These are phyloP conservation scores for Macrophomina tecta DNA, from an alignment of 2,329 filamentous ascomycete genomes.

Conservation along the genomic window DNA sequence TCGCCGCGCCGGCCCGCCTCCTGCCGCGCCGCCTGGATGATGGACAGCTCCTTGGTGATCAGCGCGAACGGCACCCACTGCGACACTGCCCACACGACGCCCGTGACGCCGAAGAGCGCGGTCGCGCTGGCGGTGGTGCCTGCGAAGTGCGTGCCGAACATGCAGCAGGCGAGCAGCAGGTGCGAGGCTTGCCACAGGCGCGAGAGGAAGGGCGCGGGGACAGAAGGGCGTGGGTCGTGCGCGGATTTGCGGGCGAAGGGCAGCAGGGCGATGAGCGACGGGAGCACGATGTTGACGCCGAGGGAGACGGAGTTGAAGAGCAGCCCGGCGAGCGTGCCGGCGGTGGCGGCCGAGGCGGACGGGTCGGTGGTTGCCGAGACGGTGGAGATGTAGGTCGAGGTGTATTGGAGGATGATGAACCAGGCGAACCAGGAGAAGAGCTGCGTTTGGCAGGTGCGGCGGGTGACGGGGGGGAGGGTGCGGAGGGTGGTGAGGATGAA, in stretches of 20 bases:
- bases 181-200: neutral
- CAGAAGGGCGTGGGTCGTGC: neutral
- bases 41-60: slow-evolving; percentile 1
- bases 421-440: slow-evolving; percentile 9
- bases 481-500: neutral
- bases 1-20: neutral
- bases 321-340: neutral
- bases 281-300: slow-evolving; percentile 1
- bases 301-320: slow-evolving; percentile 1
- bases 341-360: neutral
- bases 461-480: neutral
- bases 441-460: neutral
- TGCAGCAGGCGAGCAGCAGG: neutral
- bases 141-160: neutral
- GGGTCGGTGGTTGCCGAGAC: neutral
- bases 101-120: neutral
- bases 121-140: neutral
- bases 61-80: slow-evolving; percentile 7
- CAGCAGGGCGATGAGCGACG: neutral
- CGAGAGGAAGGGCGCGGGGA: neutral
- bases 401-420: slow-evolving; percentile 7
- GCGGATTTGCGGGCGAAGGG: neutral
- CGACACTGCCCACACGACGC: neutral
- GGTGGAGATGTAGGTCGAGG: slow-evolving; percentile 1
- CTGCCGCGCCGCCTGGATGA: neutral